phyloP scores from a whole-genome alignment of 2,329 filamentous ascomycete genomes.

The Aspergillus thermomutatus region DNA sequence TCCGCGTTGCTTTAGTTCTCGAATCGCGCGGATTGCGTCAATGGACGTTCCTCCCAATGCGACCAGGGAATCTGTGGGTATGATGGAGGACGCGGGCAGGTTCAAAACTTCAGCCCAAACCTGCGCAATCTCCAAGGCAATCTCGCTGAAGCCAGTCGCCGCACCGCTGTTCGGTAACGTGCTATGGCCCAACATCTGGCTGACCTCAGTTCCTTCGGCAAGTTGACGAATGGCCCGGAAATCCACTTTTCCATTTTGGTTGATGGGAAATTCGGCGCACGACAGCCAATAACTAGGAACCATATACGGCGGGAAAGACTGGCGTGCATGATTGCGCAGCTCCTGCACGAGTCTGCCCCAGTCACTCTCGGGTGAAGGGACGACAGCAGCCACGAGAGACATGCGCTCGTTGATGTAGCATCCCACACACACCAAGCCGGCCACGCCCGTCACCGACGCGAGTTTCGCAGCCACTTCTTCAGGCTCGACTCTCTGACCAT shows the following conservation, averaged over 20 bases:
- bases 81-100: background rate
- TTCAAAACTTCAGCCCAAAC: constrained; percentile 4
- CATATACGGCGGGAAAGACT: background rate
- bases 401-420: background rate
- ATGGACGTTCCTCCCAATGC: constrained; percentile 6
- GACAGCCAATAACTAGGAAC: background rate
- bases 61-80: background rate
- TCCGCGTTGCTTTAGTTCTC: constrained; percentile 1
- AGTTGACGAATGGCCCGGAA: background rate
- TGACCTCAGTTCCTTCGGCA: background rate
- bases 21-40: constrained; percentile 4
- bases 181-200: background rate
- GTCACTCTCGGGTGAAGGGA: background rate
- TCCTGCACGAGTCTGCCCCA: background rate
- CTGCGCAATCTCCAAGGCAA: background rate
- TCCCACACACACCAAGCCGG: background rate
- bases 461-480: background rate
- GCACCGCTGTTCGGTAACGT: background rate
- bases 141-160: background rate
- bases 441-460: background rate
- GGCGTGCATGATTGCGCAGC: background rate
- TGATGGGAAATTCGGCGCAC: background rate
- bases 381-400: background rate
- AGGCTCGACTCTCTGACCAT: constrained; percentile 1
- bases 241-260: background rate